Evolutionary conservation across 768 basidiomycete species (phyloP), one percentile per base, ranked within the genome.

Genomic region (Arthromyces matolae): DNA sequence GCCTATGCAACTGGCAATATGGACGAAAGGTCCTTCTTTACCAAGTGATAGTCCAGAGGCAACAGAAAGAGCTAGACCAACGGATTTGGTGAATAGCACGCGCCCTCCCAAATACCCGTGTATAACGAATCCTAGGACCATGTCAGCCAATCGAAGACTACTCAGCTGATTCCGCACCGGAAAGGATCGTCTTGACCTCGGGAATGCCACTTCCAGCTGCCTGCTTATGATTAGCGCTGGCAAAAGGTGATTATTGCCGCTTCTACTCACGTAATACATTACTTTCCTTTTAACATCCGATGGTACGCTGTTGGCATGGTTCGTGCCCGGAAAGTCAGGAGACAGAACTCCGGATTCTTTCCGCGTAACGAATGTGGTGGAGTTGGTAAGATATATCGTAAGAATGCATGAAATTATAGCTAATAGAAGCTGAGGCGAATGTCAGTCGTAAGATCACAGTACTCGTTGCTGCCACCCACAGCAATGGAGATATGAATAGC

Each of bases 121-220:
- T 47, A 99, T 96, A 20, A 97, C 94, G 60, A 96, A 97, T 28
- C 94, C 93, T 82, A 45, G n/a, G n/a, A 37, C 62, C 57, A 49
- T 42, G 28, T 40, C 5, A 33, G 40, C 19, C 14, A 25, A 19
- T 22, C 18, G 28, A 24, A 38, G 40, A 22, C 18, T 49, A 25
- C 22, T 5, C 36, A 10, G 24, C 16, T 18, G 13, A 7, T 14
- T 13, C 9, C 68, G 34, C 55, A 83, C 89, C 92, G 41, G 88
- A 90, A 35, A 95, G 75, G 47, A 95, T 93, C 0, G 89, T 90
- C 65, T 99, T 99, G 63, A 99, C 86, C 66, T 99, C 95, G 0
- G 94, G 93, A 47, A 98, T 94, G 39, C 96, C 96, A 60, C 87
- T 90, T 16, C 96, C 96, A 16, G 93, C 92, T 8, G 96, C 92